Conservation (phyloP, 2,329 filamentous ascomycete genomes). For the Westerdykella aurantiaca region DNA sequence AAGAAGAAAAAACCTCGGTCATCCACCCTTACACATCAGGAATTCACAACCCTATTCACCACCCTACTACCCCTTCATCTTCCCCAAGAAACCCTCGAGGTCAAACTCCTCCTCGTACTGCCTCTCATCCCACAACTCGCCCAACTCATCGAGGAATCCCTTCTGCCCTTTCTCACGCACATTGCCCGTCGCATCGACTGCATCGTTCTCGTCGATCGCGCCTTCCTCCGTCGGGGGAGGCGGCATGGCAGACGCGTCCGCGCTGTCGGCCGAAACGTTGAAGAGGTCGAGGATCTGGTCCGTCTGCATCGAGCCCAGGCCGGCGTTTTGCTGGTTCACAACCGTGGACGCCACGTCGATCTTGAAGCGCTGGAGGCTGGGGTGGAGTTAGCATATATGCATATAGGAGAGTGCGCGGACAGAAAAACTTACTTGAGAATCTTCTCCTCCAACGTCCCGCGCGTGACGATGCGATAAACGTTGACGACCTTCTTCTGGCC, state of each 20-base stretch:
- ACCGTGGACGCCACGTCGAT: constrained; percentile 97
- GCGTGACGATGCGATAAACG: constrained; percentile 92
- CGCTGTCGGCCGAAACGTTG: constrained; percentile 55
- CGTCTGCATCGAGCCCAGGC: constrained; percentile 92
- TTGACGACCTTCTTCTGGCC: constrained; percentile 99
- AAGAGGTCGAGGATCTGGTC: constrained; percentile 97
- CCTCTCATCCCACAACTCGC: constrained; percentile 93
- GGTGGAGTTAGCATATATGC: constrained; percentile 7
- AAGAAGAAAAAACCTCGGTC: background rate
- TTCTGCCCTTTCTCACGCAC: constrained; percentile 94
- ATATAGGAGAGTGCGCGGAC: background rate
- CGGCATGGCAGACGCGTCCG: constrained; percentile 54
- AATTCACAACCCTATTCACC: background rate
- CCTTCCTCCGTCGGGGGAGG: constrained; percentile 53
- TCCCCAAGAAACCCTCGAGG: constrained; percentile 89
- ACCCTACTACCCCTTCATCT: constrained; percentile 59
- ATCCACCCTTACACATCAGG: background rate
- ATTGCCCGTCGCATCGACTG: constrained; percentile 74
- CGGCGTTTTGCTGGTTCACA: constrained; percentile 97
- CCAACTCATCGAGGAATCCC: constrained; percentile 89
- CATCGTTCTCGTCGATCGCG: constrained; percentile 78
- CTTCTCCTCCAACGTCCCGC: constrained; percentile 96
- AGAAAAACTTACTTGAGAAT: constrained; percentile 64
- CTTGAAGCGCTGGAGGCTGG: constrained; percentile 94
- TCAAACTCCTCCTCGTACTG: constrained; percentile 99